These are phyloP conservation scores for Cinchona pubescens DNA, from an alignment of 257 asterid species.

Conservation along the genomic window DNA sequence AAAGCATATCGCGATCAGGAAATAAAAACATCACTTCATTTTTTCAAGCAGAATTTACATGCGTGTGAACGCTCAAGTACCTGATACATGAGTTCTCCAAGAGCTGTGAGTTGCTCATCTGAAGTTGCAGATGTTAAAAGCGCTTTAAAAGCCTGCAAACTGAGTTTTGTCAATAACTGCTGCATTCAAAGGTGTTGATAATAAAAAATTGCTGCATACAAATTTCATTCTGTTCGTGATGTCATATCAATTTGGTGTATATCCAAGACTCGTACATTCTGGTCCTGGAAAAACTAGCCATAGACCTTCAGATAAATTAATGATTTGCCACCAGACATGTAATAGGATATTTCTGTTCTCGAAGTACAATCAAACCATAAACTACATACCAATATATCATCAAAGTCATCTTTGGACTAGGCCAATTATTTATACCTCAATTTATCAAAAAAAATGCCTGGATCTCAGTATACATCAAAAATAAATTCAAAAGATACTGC, in stretches of 20 bases:
- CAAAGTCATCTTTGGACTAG: background rate
- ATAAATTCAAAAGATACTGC: too few relatives aligned
- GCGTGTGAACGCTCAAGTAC: conserved; percentile 27
- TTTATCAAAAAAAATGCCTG: background rate
- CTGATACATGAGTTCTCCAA: conserved; percentile 91
- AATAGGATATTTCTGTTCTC: background rate
- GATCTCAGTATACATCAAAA: background rate
- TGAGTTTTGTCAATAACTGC: background rate
- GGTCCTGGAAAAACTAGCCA: background rate
- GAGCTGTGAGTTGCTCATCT: conserved; percentile 75
- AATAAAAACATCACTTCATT: background rate
- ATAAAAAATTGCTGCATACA: background rate
- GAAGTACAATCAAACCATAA: background rate
- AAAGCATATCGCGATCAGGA: background rate
- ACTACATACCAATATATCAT: background rate
- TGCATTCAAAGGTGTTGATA: too few relatives aligned
- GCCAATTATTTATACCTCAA: background rate
- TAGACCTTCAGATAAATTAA: background rate
- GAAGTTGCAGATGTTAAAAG: conserved; percentile 74
- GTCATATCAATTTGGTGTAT: background rate
- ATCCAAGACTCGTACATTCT: background rate
- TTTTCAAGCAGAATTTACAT: background rate
- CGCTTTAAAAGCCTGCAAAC: conserved; percentile 83
- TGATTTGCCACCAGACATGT: background rate
- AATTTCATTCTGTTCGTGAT: background rate